Percentiles rank a stretch among this genome's conserved stretches.
phyloP scores from a whole-genome alignment of 2,329 filamentous ascomycete species.

The Acephala macrosclerotiorum region DNA sequence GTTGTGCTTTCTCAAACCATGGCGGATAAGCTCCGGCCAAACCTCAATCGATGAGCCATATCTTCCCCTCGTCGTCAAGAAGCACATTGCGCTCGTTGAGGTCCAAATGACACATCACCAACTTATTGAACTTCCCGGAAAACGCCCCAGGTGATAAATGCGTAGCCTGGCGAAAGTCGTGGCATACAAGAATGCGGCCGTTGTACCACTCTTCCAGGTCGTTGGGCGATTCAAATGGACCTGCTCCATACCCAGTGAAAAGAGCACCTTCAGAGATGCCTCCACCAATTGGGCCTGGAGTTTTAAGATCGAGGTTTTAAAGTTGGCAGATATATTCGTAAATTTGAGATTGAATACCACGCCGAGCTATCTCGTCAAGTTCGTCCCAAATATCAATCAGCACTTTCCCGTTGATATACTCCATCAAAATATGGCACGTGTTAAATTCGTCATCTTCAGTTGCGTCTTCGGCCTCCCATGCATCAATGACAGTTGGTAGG shows the following conservation, averaged over 20 bases:
- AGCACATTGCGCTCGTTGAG: no score
- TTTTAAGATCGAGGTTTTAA: slow-evolving; percentile 15
- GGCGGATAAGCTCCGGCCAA: slow-evolving; percentile 29
- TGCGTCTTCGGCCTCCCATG: slow-evolving; percentile 23
- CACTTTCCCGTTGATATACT: slow-evolving; percentile 23
- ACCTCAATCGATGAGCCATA: slow-evolving; percentile 30
- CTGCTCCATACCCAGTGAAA: slow-evolving; percentile 28
- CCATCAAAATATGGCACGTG: slow-evolving; percentile 29
- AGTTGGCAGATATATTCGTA: slow-evolving; percentile 24
- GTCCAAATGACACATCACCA: slow-evolving; percentile 17
- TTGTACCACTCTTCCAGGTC: slow-evolving; percentile 33
- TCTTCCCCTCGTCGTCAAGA: slow-evolving; percentile 6
- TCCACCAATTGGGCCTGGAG: slow-evolving; percentile 26
- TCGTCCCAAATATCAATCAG: slow-evolving; percentile 24
- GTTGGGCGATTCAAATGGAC: slow-evolving; percentile 23
- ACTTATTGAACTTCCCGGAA: slow-evolving; percentile 23
- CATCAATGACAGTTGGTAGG: slow-evolving; percentile 27
- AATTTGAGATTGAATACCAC: slow-evolving; percentile 16
- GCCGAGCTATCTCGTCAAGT: slow-evolving; percentile 15
- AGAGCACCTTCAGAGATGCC: slow-evolving; percentile 20
- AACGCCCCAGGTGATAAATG: slow-evolving; percentile 14
- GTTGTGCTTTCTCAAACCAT: slow-evolving; percentile 23
- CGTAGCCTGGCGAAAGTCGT: slow-evolving; percentile 12
- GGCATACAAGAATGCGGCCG: slow-evolving; percentile 24
- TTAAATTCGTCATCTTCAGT: slow-evolving; percentile 23